These are phyloP conservation scores for Cylindrodendrum hubeiense DNA, from an alignment of 2,329 filamentous ascomycete species.

Conservation along the genomic window DNA sequence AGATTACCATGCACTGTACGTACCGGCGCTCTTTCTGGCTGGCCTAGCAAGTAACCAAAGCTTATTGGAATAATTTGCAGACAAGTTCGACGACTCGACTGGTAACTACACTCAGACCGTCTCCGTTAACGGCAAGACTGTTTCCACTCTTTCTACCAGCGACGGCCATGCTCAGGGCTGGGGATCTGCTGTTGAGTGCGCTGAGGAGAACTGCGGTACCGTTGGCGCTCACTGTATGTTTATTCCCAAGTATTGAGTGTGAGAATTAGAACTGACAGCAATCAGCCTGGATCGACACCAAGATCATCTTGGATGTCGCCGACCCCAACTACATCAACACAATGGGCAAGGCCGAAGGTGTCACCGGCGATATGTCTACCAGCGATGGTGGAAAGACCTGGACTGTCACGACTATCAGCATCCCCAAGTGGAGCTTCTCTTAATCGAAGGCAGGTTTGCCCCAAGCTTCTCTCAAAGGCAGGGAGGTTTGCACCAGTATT, in stretches of 20 bases:
- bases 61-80: conserved; percentile 9
- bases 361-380: conserved; percentile 7
- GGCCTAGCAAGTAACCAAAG: rapidly evolving
- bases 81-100: conserved; percentile 31
- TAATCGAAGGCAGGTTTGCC: too few relatives aligned
- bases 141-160: conserved; percentile 59
- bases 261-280: neutral
- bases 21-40: rapidly evolving
- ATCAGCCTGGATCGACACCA: conserved; percentile 37
- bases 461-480: too few relatives aligned
- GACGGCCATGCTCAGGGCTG: conserved; percentile 57
- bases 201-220: conserved; percentile 80
- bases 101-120: conserved; percentile 36
- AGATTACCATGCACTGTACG: conserved; percentile 40
- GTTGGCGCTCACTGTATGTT: conserved; percentile 38
- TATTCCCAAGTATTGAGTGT: rapidly evolving
- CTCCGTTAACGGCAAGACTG: conserved; percentile 37
- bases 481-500: too few relatives aligned
- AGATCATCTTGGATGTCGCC: conserved; percentile 28
- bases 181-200: conserved; percentile 67
- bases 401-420: conserved; percentile 14
- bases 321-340: conserved; percentile 35
- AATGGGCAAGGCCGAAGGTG: conserved; percentile 10
- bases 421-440: conserved; percentile 19
- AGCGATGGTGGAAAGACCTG: conserved; percentile 23